Conservation (phyloP, 139 green algal species). For the Picochlorum costavermella region DNA sequence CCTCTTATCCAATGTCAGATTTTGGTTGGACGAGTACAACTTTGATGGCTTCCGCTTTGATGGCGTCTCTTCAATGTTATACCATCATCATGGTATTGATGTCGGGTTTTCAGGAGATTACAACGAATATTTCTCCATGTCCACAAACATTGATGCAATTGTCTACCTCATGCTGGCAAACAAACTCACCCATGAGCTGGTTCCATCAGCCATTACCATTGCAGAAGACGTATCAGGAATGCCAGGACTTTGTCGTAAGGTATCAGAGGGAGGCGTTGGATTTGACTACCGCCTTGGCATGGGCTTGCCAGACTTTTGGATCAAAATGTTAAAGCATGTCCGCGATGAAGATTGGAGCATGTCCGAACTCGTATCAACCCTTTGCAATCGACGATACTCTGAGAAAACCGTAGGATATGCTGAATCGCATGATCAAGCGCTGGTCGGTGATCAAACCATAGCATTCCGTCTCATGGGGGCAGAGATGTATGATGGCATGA, state of each 20-base stretch:
- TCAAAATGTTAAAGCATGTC: slow-evolving; percentile 50
- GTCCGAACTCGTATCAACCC: slow-evolving; percentile 64
- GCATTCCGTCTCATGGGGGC: slow-evolving; percentile 51
- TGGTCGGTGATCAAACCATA: slow-evolving; percentile 65
- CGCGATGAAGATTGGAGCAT: slow-evolving; percentile 81
- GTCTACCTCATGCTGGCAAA: slow-evolving; percentile 97
- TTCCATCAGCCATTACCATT: slow-evolving; percentile 65
- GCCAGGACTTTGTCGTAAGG: slow-evolving; percentile 79
- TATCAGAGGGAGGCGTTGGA: slow-evolving; percentile 79
- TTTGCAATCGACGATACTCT: slow-evolving; percentile 82
- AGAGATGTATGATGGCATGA: slow-evolving; percentile 82
- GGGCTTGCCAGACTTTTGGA: slow-evolving; percentile 91
- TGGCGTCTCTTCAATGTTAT: slow-evolving; percentile 96
- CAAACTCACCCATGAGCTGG: slow-evolving; percentile 68
- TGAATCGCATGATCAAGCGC: slow-evolving; percentile 81
- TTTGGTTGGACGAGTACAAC: slow-evolving; percentile 88
- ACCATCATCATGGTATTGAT: slow-evolving; percentile 92
- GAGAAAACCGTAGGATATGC: slow-evolving; percentile 78
- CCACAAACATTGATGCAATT: slow-evolving; percentile 87
- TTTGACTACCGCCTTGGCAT: slow-evolving; percentile 91
- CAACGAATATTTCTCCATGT: slow-evolving; percentile 17
- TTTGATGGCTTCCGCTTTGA: slow-evolving; percentile 97
- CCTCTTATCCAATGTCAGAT: slow-evolving; percentile 90
- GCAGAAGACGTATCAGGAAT: slow-evolving; percentile 94
- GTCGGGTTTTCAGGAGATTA: slow-evolving; percentile 77